Evolutionary conservation across 768 basidiomycete species (phyloP), one percentile per base, ranked within the genome.

Genomic region (Kwoniella shandongensis): DNA sequence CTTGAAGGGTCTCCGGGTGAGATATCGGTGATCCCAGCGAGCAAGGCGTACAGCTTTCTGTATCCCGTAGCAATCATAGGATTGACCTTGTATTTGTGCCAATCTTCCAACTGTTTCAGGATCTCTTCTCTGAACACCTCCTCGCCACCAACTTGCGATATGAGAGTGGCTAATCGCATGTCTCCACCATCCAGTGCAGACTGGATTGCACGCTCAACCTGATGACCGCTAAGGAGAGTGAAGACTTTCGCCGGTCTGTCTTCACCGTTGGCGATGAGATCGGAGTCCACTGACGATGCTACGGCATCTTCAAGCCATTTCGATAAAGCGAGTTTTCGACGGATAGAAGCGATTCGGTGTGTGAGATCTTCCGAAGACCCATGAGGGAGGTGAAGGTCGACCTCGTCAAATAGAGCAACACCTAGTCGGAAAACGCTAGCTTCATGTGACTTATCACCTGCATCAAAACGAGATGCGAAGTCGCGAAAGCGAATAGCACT

Each of bases 381-480:
- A 20, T 77, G 78, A 20, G 80, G 81, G 0, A 93, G 78, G 15
- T 79, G 79, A 27, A 89, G 82, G 61, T 88, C 83, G 45, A 94
- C 82, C 18, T 83, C 82, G 76, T 98, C 96, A 70, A 97, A 99
- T 0, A 99, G 80, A 0, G 89, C 89, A 18, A 82, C 82, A 2
- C 89, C 92, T 0, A 98, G 84, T n/a, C 88, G 86, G 80, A 92
- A 97, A 35, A 97, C 75, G 7, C 81, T 81, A 0, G 91, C 88
- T 66, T 91, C 87, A 62, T 83, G 83, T 0, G 87, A 84, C 6
- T 80, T 79, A 65, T 94, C 88, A 22, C 84, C 83, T 4, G 83
- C 76, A 5, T 86, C 81, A 74, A 91, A 90, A 20, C 89, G 78
- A 8, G 83, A 77, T 4, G 82, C 80, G 69, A 93, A 91, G 5